A percentile compares a stretch with the other conserved stretches of the same genome.
phyloP scores from a whole-genome alignment of 1,284 basidiomycete genomes.

The Testicularia cyperi region DNA sequence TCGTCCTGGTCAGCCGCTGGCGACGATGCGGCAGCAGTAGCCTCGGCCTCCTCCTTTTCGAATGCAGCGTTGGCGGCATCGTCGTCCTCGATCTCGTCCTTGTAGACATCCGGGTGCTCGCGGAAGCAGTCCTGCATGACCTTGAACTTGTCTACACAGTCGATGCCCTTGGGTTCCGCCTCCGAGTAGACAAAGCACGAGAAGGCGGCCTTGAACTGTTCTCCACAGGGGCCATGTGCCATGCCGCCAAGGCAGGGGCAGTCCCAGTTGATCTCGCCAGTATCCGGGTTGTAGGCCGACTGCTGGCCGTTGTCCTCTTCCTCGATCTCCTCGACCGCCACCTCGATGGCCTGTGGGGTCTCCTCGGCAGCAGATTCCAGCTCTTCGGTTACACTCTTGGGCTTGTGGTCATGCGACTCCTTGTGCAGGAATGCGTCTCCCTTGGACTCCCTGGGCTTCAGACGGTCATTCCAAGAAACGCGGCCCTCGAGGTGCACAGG shows the following conservation, averaged over 20 bases:
- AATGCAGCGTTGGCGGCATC: slow-evolving; percentile 43
- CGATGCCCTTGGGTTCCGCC: slow-evolving; percentile 92
- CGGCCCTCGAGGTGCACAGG: slow-evolving; percentile 23
- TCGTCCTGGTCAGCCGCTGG: background rate
- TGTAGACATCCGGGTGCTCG: slow-evolving; percentile 90
- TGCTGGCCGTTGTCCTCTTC: slow-evolving; percentile 43
- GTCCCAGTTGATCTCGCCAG: slow-evolving; percentile 67
- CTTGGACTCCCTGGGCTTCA: slow-evolving; percentile 29
- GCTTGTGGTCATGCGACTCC: slow-evolving; percentile 16
- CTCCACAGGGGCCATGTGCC: slow-evolving; percentile 94
- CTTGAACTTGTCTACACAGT: slow-evolving; percentile 97
- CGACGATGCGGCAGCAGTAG: background rate
- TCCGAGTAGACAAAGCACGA: slow-evolving; percentile 95
- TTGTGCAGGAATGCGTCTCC: slow-evolving; percentile 27
- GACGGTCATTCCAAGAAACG: slow-evolving; percentile 16
- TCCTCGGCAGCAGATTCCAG: slow-evolving; percentile 16
- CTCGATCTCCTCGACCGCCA: slow-evolving; percentile 33
- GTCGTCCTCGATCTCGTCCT: slow-evolving; percentile 66
- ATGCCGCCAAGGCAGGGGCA: slow-evolving; percentile 86
- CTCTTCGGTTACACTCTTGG: slow-evolving; percentile 8
- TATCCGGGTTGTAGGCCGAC: slow-evolving; percentile 78
- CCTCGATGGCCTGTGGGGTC: slow-evolving; percentile 37
- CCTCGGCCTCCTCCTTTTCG: slow-evolving; percentile 25
- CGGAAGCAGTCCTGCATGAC: slow-evolving; percentile 98
- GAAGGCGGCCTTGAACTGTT: slow-evolving; percentile 92